Evolutionary conservation across 2,329 filamentous ascomycete species (phyloP).

Genomic region (Scedosporium minutisporum): DNA sequence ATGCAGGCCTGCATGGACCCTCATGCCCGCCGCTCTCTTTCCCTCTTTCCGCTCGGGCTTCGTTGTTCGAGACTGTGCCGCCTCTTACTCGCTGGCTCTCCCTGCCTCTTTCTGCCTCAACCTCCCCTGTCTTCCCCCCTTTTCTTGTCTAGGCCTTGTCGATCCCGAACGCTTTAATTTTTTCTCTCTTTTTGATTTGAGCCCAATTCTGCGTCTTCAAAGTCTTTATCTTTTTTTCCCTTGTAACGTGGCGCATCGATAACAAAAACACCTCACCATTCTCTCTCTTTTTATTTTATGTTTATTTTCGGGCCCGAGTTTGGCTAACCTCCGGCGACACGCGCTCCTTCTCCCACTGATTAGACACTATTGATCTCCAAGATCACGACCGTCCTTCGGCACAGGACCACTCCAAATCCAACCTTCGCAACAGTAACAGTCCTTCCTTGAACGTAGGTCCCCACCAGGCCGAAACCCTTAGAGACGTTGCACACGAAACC

Average conservation of each 20-base stretch:
- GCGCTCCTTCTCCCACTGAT: not conserved
- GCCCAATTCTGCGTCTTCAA: not conserved
- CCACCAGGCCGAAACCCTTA: slow-evolving; percentile 78
- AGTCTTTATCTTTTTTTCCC: not conserved
- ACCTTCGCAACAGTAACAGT: not conserved
- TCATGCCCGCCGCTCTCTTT: too few relatives aligned
- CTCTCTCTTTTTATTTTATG: not conserved
- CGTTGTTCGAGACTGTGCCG: not conserved
- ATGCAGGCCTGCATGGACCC: not conserved
- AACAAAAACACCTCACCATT: not conserved
- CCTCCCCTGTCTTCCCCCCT: not conserved
- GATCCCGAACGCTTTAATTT: slow-evolving; percentile 3
- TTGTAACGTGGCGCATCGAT: not conserved
- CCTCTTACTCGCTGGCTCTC: not conserved
- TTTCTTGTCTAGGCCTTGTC: not conserved
- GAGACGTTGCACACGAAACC: slow-evolving; percentile 68
- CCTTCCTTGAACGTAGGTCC: slow-evolving; percentile 55
- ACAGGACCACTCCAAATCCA: slow-evolving; percentile 40
- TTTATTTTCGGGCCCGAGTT: too few relatives aligned
- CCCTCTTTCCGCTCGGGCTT: slow-evolving; percentile 3
- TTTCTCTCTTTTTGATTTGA: not conserved
- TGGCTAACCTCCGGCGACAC: not conserved
- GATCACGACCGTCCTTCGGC: slow-evolving; percentile 73
- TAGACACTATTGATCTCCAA: slow-evolving; percentile 94
- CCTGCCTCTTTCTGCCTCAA: slow-evolving; percentile 1